phyloP scores from a whole-genome alignment of 257 asterid genomes.

The Nicotiana otophora region DNA sequence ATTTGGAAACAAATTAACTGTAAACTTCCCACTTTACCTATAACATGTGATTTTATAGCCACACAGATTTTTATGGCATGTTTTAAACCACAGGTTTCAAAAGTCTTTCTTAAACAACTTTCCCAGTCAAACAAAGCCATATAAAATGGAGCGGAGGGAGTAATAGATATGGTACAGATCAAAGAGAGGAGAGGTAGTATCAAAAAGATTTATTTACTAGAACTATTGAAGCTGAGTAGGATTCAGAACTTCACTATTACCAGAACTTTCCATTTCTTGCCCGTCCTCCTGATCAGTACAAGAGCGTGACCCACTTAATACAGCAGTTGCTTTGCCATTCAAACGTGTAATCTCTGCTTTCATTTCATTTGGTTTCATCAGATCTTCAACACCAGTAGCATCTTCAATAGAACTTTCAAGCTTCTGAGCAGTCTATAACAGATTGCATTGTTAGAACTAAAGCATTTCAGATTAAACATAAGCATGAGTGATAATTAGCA shows the following conservation, averaged over 20 bases:
- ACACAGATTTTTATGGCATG: too few relatives aligned
- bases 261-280: conserved; percentile 11
- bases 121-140: too few relatives aligned
- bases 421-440: conserved; percentile 26
- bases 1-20: too few relatives aligned
- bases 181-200: not conserved
- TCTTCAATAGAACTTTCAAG: conserved; percentile 3
- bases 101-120: too few relatives aligned
- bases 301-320: conserved; percentile 20
- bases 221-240: not conserved
- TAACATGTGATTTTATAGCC: too few relatives aligned
- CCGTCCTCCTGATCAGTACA: conserved; percentile 21
- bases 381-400: conserved; percentile 15
- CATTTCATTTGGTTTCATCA: conserved; percentile 13
- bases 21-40: too few relatives aligned
- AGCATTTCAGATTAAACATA: not conserved
- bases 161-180: not conserved
- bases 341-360: conserved; percentile 14
- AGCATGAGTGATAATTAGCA: not conserved
- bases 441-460: not conserved
- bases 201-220: not conserved
- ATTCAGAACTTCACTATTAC: conserved; percentile 3
- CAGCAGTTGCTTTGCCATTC: conserved; percentile 23
- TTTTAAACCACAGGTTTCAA: too few relatives aligned
- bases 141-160: too few relatives aligned